These are phyloP conservation scores for Mucuna pruriens DNA, from an alignment of 306 rosid species.

Conservation along the genomic window DNA sequence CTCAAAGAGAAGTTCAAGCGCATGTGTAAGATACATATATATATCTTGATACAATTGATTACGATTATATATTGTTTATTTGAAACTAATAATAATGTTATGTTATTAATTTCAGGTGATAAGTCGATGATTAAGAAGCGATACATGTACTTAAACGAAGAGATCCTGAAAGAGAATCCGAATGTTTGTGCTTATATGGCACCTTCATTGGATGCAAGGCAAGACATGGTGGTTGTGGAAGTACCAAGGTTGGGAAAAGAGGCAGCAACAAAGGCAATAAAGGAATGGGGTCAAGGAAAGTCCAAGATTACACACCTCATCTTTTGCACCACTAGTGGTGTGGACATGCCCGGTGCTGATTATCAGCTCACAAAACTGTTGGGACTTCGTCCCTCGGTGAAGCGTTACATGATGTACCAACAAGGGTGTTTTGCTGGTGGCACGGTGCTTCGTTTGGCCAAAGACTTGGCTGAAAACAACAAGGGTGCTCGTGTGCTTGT, in stretches of 20 bases:
- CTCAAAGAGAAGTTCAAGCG: constrained; percentile 44
- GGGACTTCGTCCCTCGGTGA: constrained; percentile 29
- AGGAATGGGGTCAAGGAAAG: constrained; percentile 46
- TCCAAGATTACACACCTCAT: constrained; percentile 42
- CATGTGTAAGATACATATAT: constrained; percentile 43
- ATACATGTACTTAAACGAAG: constrained; percentile 36
- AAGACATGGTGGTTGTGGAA: constrained; percentile 45
- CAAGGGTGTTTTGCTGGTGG: constrained; percentile 44
- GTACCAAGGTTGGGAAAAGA: constrained; percentile 47
- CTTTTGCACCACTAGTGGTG: constrained; percentile 42
- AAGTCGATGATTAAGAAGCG: constrained; percentile 46
- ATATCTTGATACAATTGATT: too few species aligned
- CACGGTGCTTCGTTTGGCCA: constrained; percentile 37
- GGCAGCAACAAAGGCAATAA: constrained; percentile 43
- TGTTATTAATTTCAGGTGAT: constrained; percentile 32
- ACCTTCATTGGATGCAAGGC: constrained; percentile 45
- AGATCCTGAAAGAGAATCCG: constrained; percentile 42
- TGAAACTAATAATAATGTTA: too few species aligned
- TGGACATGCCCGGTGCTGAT: constrained; percentile 45
- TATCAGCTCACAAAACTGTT: constrained; percentile 42
- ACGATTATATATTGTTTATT: too few species aligned
- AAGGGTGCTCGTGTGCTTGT: constrained; percentile 39
- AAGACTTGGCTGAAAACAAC: constrained; percentile 40
- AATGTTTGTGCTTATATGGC: constrained; percentile 39
- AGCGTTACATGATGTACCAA: constrained; percentile 49